A percentile compares a stretch with the other conserved stretches of the same genome.
Conservation (phyloP, 441 rosid species). For the Mallotus repandus region DNA sequence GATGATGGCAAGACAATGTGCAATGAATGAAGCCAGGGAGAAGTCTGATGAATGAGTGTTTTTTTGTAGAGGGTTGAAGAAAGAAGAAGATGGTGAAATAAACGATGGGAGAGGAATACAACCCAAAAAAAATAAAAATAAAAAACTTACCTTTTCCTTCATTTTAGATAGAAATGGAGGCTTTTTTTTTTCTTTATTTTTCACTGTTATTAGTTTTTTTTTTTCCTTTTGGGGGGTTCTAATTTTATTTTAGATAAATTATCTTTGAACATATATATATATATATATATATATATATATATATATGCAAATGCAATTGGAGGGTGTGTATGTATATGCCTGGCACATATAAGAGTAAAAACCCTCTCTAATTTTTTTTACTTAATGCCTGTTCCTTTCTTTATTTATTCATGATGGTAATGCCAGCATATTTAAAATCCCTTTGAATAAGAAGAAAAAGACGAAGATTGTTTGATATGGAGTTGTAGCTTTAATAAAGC, state of each 20-base stretch:
- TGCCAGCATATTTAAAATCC: too few relatives aligned
- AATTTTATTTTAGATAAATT: constrained; percentile 22
- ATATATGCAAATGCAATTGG: too few relatives aligned
- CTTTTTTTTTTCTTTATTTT: not conserved
- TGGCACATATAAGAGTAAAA: constrained; percentile 21
- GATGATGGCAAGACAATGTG: constrained; percentile 17
- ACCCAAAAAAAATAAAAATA: too few relatives aligned
- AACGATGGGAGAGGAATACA: not conserved
- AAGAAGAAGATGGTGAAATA: not conserved
- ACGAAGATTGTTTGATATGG: too few relatives aligned
- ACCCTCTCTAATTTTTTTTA: constrained; percentile 20
- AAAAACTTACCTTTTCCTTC: constrained; percentile 11
- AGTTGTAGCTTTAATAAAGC: too few relatives aligned
- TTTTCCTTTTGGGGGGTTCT: constrained; percentile 5
- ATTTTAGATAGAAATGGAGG: constrained; percentile 12
- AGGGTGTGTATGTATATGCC: constrained; percentile 33
- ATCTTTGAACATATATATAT: constrained; percentile 23
- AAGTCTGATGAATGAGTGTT: constrained; percentile 1
- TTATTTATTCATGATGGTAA: not conserved
- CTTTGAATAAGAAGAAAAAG: too few relatives aligned
- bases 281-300: too few relatives aligned
- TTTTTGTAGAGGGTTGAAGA: constrained; percentile 19
- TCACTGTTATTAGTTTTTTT: constrained; percentile 5
- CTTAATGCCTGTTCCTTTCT: not conserved
- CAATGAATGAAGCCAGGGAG: not conserved